Conservation (phyloP, 805 yeast species). For the Blastobotrys parvus region DNA sequence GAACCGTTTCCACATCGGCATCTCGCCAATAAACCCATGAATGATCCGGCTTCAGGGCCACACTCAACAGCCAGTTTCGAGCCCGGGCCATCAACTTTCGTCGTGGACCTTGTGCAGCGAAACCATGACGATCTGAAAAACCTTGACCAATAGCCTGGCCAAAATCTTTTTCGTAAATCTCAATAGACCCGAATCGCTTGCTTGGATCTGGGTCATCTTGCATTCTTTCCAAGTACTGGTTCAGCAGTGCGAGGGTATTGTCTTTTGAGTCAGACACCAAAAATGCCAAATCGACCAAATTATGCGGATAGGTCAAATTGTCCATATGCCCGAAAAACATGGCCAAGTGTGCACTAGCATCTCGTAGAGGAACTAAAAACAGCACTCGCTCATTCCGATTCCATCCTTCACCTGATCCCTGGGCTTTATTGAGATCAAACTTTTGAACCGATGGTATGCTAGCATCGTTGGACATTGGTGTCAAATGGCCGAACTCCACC, state of each 20-base stretch:
- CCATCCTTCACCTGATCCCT: conserved; percentile 71
- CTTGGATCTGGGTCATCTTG: conserved; percentile 56
- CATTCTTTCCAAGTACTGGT: conserved; percentile 46
- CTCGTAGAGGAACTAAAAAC: conserved; percentile 84
- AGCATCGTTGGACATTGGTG: too few relatives aligned
- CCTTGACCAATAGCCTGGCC: conserved; percentile 94
- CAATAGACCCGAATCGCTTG: conserved; percentile 75
- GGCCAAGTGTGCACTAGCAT: conserved; percentile 83
- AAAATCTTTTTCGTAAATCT: conserved; percentile 82
- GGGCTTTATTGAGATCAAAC: conserved; percentile 62
- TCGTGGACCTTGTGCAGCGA: conserved; percentile 94
- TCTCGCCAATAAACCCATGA: conserved; percentile 98
- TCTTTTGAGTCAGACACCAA: conserved; percentile 87
- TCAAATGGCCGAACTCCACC: too few relatives aligned
- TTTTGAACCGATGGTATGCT: too few relatives aligned
- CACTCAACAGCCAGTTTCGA: conserved; percentile 86
- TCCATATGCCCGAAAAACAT: conserved; percentile 80
- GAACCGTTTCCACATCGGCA: conserved; percentile 93
- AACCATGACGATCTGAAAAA: conserved; percentile 91
- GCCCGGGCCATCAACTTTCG: conserved; percentile 95
- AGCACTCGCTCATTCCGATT: conserved; percentile 67
- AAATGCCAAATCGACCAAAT: conserved; percentile 73
- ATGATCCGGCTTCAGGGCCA: conserved; percentile 86
- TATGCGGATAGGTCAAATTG: conserved; percentile 79
- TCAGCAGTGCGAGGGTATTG: conserved; percentile 66